Evolutionary conservation across 2,329 filamentous ascomycete species (phyloP).

Genomic region (Neophaeococcomyces aloes): DNA sequence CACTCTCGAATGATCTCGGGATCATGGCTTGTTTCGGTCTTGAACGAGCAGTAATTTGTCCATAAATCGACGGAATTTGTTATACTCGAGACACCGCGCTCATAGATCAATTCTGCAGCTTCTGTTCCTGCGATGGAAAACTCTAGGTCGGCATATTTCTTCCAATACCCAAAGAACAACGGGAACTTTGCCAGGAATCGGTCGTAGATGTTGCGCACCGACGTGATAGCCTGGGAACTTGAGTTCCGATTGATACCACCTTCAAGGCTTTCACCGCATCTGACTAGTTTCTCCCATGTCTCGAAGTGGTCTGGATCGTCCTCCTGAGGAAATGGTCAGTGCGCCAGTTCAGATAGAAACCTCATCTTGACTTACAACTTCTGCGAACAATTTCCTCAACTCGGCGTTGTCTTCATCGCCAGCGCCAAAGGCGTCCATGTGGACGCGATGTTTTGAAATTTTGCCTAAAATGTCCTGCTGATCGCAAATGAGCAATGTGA

Average conservation of each 20-base stretch:
- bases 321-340: conserved; percentile 30
- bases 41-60: conserved; percentile 96
- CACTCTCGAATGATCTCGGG: conserved; percentile 97
- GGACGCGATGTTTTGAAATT: conserved; percentile 11
- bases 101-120: conserved; percentile 87
- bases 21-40: conserved; percentile 93
- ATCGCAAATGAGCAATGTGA: too few relatives aligned
- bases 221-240: conserved; percentile 80
- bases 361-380: conserved; percentile 53
- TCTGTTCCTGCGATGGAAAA: conserved; percentile 96
- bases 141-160: conserved; percentile 96
- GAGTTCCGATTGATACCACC: conserved; percentile 94
- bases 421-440: conserved; percentile 52
- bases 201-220: conserved; percentile 80
- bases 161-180: conserved; percentile 96
- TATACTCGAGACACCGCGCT: conserved; percentile 87
- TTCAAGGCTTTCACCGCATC: conserved; percentile 71
- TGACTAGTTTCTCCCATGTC: conserved; percentile 84
- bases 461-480: too few relatives aligned
- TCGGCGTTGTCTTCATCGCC: conserved; percentile 73
- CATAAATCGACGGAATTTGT: conserved; percentile 90
- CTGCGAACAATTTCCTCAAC: conserved; percentile 65
- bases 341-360: neutral
- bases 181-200: conserved; percentile 90
- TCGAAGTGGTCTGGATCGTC: conserved; percentile 85